Conservation (phyloP, 495 filamentous ascomycete genomes). For the Penicillium riverlandense region DNA sequence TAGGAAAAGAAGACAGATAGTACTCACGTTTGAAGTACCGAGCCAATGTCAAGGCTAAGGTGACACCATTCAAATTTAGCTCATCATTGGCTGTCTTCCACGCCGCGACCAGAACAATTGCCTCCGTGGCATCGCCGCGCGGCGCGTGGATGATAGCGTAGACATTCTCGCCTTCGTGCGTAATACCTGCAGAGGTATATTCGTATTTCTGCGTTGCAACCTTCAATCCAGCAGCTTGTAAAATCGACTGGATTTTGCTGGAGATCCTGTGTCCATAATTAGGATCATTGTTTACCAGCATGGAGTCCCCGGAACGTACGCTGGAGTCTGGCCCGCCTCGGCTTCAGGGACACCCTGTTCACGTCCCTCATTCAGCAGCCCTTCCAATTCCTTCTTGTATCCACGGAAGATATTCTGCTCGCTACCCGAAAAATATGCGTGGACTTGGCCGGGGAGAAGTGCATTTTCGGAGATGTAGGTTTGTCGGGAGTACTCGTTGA, state of each 20-base stretch:
- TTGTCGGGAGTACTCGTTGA: slow-evolving; percentile 81
- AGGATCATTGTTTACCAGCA: slow-evolving; percentile 2
- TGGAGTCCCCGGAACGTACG: slow-evolving; percentile 19
- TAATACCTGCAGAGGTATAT: slow-evolving; percentile 66
- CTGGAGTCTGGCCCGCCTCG: slow-evolving; percentile 35
- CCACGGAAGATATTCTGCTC: slow-evolving; percentile 94
- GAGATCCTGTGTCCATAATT: slow-evolving; percentile 42
- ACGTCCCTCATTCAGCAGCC: slow-evolving; percentile 15
- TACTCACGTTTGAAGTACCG: slow-evolving; percentile 81
- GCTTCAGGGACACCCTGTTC: slow-evolving; percentile 8
- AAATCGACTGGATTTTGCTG: slow-evolving; percentile 63
- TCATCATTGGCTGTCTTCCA: slow-evolving; percentile 79
- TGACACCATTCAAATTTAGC: slow-evolving; percentile 79
- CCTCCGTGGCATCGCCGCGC: slow-evolving; percentile 95
- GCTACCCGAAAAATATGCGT: slow-evolving; percentile 93
- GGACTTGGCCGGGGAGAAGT: slow-evolving; percentile 88
- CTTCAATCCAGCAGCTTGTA: slow-evolving; percentile 73
- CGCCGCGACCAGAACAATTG: slow-evolving; percentile 82
- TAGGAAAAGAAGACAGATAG: background rate
- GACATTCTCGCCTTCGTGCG: slow-evolving; percentile 76
- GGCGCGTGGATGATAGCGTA: slow-evolving; percentile 95
- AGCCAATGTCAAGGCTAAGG: slow-evolving; percentile 76
- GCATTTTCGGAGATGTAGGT: slow-evolving; percentile 99
- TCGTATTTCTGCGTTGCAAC: slow-evolving; percentile 78
- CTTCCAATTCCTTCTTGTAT: slow-evolving; percentile 77